Base-by-base conservation (phyloP, 371 early-diverging fungal genomes). In the Sanchytrium tribonematis region DNA sequence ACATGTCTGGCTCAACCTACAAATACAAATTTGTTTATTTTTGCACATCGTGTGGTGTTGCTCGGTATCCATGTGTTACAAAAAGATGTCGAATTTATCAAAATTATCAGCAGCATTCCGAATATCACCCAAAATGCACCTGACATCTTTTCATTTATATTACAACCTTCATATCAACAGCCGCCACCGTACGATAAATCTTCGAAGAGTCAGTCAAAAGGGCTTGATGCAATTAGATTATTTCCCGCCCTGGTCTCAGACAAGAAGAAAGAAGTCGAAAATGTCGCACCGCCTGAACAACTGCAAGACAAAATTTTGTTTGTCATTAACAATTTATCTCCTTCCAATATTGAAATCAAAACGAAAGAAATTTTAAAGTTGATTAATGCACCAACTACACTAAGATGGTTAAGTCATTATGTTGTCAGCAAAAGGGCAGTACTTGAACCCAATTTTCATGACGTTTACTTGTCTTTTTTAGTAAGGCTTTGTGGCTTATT, bases 381-480 rank as follows among this genome's bases (percentile, higher is more conserved):
- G 22, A 75, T 96, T 67, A 75, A 80, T 27, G 78, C 80, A 22
- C 71, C 71, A 31, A 75, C 79, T 17, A 80, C 83, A 68, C 88
- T 82, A 74, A 80, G 83, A 29, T 96, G 94, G 94, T 91, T 96
- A 73, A 86, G 89, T 70, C 80, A 89, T 72, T 91, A 93, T 68
- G 76, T 95, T 0, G 88, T 96, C 1, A 90, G 89, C 48, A 93
- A 93, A 75, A 84, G 98, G 0, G 89, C 87, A 1, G 89, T 91
- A 73, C 85, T 86, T 48, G 97, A 97, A 75, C 93, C 92, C 66
- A 96, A 96, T 77, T 87, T 88, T 72, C 97, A 96, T 71, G 78
- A 82, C 31, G 78, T 94, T 28, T 96, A 96, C 74, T 76, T 88
- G 30, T 74, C 83, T 32, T 80, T 95, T 68, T 71, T 96, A 28